These are phyloP conservation scores for Phoenix roebelenii DNA, from an alignment of 176 grass and related monocot genomes.

Conservation along the genomic window DNA sequence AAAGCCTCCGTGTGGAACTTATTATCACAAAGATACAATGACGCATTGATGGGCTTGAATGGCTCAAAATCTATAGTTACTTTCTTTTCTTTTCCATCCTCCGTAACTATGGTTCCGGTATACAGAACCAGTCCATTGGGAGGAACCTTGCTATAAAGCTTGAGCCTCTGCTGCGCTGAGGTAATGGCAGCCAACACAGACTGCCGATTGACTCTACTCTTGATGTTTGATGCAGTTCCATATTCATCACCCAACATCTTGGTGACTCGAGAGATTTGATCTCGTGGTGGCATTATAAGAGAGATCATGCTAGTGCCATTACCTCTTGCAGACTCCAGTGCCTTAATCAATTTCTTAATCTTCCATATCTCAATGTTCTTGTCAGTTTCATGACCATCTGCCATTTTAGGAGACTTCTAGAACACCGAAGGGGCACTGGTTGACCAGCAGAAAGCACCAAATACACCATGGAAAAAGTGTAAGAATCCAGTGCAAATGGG, in stretches of 20 bases:
- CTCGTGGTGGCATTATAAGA: conserved; percentile 64
- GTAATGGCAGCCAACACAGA: conserved; percentile 73
- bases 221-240: conserved; percentile 68
- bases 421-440: too few species aligned
- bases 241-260: conserved; percentile 85
- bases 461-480: too few species aligned
- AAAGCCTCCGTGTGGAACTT: conserved; percentile 72
- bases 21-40: conserved; percentile 64
- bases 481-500: too few species aligned
- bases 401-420: conserved; percentile 13
- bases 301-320: conserved; percentile 80
- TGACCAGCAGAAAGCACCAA: too few species aligned
- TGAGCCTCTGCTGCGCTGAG: conserved; percentile 63
- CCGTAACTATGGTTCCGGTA: conserved; percentile 59
- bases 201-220: conserved; percentile 54
- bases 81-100: conserved; percentile 77
- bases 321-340: conserved; percentile 57
- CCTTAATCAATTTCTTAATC: conserved; percentile 76
- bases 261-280: conserved; percentile 55
- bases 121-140: conserved; percentile 70
- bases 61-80: conserved; percentile 73
- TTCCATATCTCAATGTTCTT: conserved; percentile 88
- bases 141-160: conserved; percentile 70
- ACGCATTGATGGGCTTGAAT: conserved; percentile 63
- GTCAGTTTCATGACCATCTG: conserved; percentile 60